Conservation (phyloP, 2,329 filamentous ascomycete genomes). For the Tothia fuscella region DNA sequence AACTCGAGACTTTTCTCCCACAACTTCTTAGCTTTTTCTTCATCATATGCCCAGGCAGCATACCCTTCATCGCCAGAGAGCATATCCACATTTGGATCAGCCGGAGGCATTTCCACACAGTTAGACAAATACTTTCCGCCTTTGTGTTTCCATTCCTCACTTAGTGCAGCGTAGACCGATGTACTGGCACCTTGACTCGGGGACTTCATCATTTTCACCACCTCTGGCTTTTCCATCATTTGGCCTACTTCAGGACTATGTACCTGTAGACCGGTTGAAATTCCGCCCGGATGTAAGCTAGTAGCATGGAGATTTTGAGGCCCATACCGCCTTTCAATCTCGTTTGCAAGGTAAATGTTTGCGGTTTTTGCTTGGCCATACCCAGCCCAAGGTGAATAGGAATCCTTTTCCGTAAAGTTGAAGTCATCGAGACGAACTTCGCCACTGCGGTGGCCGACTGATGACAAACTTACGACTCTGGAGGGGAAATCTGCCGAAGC, state of each 20-base stretch:
- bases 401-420: constrained; percentile 22
- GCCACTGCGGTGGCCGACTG: constrained; percentile 27
- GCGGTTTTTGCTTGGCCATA: constrained; percentile 42
- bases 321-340: constrained; percentile 39
- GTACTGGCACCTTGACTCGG: constrained; percentile 38
- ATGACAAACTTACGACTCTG: constrained; percentile 36
- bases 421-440: constrained; percentile 28
- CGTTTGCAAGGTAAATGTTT: constrained; percentile 39
- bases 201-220: constrained; percentile 17
- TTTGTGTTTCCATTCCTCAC: constrained; percentile 31
- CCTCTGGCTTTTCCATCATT: constrained; percentile 3
- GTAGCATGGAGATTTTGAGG: constrained; percentile 31
- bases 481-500: constrained; percentile 29
- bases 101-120: constrained; percentile 24
- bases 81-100: constrained; percentile 17
- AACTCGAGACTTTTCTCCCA: constrained; percentile 29
- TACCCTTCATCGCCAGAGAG: constrained; percentile 19
- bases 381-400: constrained; percentile 24
- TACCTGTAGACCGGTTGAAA: constrained; percentile 21
- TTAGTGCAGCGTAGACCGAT: constrained; percentile 32
- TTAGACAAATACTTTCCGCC: constrained; percentile 37
- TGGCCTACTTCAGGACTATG: background rate
- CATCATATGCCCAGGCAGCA: constrained; percentile 25
- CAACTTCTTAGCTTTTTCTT: constrained; percentile 27
- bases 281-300: constrained; percentile 37